These are phyloP conservation scores for Piromyces sp. DNA, from an alignment of 192 early-diverging fungal species.

Conservation along the genomic window DNA sequence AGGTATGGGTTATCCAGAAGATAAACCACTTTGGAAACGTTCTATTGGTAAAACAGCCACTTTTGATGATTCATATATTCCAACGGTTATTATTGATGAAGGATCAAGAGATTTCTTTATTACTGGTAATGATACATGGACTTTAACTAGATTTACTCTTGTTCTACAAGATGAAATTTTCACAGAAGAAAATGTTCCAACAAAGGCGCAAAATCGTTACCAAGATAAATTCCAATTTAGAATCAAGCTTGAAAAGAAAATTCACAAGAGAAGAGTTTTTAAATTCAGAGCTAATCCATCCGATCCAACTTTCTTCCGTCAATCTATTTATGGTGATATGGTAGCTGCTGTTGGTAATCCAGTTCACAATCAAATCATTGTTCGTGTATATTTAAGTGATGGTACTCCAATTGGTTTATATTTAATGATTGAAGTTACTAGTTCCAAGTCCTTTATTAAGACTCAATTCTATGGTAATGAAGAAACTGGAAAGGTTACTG, in stretches of 20 bases:
- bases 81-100: background rate
- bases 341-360: background rate
- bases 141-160: background rate
- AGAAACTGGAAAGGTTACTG: background rate
- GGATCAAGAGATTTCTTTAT: background rate
- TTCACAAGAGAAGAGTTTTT: background rate
- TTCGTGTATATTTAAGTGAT: no score
- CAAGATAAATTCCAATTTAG: background rate
- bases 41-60: background rate
- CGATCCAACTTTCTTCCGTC: background rate
- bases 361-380: no score
- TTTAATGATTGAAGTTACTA: background rate
- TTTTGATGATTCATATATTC: background rate
- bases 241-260: background rate
- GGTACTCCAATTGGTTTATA: background rate
- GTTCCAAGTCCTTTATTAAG: background rate
- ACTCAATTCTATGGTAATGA: background rate
- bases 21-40: background rate
- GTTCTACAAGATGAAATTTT: background rate
- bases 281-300: background rate
- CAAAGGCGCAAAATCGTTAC: background rate
- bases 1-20: background rate
- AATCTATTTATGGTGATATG: background rate
- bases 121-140: background rate
- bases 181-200: background rate